Base-by-base conservation (phyloP, 2,329 filamentous ascomycete species). In the Verticillium dahliae region DNA sequence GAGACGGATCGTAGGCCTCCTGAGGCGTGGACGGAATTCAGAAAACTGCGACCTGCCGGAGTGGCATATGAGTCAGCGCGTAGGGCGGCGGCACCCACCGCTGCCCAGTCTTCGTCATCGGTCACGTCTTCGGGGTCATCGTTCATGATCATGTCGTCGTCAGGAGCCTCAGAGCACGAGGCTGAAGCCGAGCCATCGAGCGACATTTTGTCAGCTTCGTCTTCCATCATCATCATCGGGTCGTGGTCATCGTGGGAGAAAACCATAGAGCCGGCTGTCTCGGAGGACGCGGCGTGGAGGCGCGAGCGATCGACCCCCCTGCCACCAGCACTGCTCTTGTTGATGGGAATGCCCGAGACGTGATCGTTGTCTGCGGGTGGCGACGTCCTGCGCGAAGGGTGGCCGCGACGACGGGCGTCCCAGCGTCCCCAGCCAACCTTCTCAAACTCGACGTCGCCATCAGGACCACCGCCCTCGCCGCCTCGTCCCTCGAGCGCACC, bases 401-500 rank as follows among this genome's bases (percentile, higher is more conserved):
- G 85, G 60, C 88, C 90, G 69, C 86, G 86, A 72, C 86, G 83
- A 72, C 87, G 87, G 64, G 93, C 95, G 75, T 96, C 90, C 94
- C 94, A 99, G 67, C 92, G 87, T 63, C 95, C 95, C 94, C 94
- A 98, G 71, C 94, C 94, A 62, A 97, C 92, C 81, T 98, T 98
- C 75, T 96, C 90, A 72, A 96, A 98, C 71, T 89, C 83, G 69
- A 95, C 88, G 68, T 91, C 88, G 67, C 88, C 88, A 65, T 88
- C 81, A 64, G 84, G 72, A 61, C 85, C 84, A 64, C 86, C 85
- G 62, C 83, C 82, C 66, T 86, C 82, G 61, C 77, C 75, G 65
- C 84, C 84, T 68, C 90, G 89, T 69, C 90, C 90, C 78, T 98
- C 94, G 67, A 98, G 78, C 63, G 93, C 94, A 62, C 89, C 90